phyloP scores from a whole-genome alignment of 768 basidiomycete species.

The Lactarius psammicola region DNA sequence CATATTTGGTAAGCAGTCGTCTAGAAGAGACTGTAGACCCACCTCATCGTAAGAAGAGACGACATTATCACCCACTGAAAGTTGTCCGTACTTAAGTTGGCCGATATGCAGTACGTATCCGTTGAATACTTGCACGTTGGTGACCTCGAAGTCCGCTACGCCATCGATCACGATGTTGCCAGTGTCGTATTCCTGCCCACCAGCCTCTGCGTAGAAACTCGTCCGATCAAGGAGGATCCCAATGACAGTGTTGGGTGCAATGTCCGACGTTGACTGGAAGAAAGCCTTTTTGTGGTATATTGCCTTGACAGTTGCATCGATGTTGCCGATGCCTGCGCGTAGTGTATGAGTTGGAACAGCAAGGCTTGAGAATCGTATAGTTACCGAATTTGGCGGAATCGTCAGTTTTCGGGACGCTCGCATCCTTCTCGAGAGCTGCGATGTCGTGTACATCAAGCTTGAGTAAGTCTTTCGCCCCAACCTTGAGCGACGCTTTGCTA shows the following conservation, averaged over 20 bases:
- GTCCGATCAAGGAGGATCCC: constrained; percentile 90
- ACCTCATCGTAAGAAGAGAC: constrained; percentile 94
- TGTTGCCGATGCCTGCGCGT: constrained; percentile 69
- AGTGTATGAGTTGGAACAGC: not conserved
- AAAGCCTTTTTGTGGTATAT: constrained; percentile 85
- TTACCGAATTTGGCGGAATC: constrained; percentile 89
- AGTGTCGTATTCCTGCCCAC: constrained; percentile 96
- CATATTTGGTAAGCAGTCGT: not conserved
- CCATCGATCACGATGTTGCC: constrained; percentile 94
- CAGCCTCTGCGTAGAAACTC: constrained; percentile 96
- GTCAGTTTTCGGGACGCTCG: constrained; percentile 82
- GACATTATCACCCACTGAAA: constrained; percentile 77
- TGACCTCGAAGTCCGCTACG: constrained; percentile 87
- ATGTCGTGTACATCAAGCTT: constrained; percentile 97
- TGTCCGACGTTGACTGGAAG: constrained; percentile 57
- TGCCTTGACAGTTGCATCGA: constrained; percentile 70
- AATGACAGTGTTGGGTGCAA: constrained; percentile 67
- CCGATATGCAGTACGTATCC: constrained; percentile 97
- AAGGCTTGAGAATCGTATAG: constrained; percentile 31
- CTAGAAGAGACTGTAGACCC: constrained; percentile 26
- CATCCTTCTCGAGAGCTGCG: constrained; percentile 77
- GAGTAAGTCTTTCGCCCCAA: constrained; percentile 62
- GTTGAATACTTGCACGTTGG: constrained; percentile 89
- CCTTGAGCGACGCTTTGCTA: constrained; percentile 81
- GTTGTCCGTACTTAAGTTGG: constrained; percentile 80